Evolutionary conservation across 139 green algal genomes (phyloP), one percentile per base, ranked within the genome.

Genomic region (Micractinium sp.): DNA sequence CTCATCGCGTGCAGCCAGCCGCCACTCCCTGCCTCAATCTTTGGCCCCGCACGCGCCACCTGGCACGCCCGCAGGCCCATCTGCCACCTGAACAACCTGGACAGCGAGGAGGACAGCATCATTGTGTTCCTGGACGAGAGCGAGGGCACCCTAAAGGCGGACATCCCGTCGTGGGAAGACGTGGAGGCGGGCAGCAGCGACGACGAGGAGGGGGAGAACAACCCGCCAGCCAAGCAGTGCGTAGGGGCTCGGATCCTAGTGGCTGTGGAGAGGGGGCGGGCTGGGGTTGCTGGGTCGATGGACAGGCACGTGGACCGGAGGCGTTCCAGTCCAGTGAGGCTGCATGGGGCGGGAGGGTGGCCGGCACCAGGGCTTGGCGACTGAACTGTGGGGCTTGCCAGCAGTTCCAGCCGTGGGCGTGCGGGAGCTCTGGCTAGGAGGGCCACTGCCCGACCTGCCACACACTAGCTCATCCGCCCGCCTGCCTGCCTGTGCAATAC

Each of bases 131-230:
- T 94, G 38, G 88, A 92, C 47, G 90, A 93, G 35, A 73, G 23
- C 35, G 25, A 73, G 86, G 89, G 87, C 53, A 79, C 79, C 20
- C 18, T 0, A 25, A 82, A 85, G 66, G 86, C 38, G 27, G 82
- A 93, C 76, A 92, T 93, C 60, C 89, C 90, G 9, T 66, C 77
- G 66, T 87, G 61, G 76, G 85, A 85, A 31, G 90, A 92, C 36
- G 93, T 91, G 25, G 89, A 87, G 18, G 92, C 92, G 25, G 90
- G 66, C 47, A 93, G 91, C 82, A 90, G 66, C 38, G 92, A 89
- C 74, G 90, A 89, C 27, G 61, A 79, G 33, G 85, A 61, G 31
- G 85, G 76, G 47, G 85, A 79, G 22, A 85, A 79, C 75, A 74
- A 85, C 75, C 35, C 85, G 36, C 85, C 85, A 31, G 12, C 75